Conservation (phyloP, 1,284 basidiomycete genomes). For the Austroboletus novae-zelandiae region DNA sequence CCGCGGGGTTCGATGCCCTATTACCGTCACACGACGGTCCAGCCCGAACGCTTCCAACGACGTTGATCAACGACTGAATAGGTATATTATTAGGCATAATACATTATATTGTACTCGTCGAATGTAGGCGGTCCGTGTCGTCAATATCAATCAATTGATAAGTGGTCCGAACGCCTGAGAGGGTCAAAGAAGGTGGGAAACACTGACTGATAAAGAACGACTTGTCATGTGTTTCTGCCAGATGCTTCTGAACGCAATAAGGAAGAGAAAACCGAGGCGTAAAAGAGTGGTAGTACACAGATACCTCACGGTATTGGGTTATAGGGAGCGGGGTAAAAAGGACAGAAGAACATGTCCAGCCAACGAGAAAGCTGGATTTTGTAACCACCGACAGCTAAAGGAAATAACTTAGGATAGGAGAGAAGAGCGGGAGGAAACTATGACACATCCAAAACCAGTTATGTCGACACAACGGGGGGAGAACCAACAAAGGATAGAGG, state of each 20-base stretch:
- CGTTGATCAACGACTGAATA: too few relatives aligned
- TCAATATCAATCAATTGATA: too few relatives aligned
- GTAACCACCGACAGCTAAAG: conserved; percentile 13
- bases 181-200: too few relatives aligned
- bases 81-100: too few relatives aligned
- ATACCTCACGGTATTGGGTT: conserved; percentile 21
- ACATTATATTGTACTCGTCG: too few relatives aligned
- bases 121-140: too few relatives aligned
- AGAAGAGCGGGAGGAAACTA: not conserved
- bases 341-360: conserved; percentile 4
- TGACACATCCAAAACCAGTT: conserved; percentile 14
- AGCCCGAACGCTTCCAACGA: too few relatives aligned
- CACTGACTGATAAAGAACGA: conserved; percentile 10
- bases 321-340: not conserved
- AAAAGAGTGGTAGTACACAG: conserved; percentile 30
- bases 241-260: conserved; percentile 11
- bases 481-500: conserved; percentile 11
- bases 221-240: conserved; percentile 10
- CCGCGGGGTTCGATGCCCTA: too few relatives aligned
- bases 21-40: too few relatives aligned
- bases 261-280: not conserved
- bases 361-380: conserved; percentile 1
- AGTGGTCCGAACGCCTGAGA: too few relatives aligned
- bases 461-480: conserved; percentile 7
- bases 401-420: conserved; percentile 7